Evolutionary conservation across 2,329 filamentous ascomycete species (phyloP).

Genomic region (Aphanoascus verrucosus): DNA sequence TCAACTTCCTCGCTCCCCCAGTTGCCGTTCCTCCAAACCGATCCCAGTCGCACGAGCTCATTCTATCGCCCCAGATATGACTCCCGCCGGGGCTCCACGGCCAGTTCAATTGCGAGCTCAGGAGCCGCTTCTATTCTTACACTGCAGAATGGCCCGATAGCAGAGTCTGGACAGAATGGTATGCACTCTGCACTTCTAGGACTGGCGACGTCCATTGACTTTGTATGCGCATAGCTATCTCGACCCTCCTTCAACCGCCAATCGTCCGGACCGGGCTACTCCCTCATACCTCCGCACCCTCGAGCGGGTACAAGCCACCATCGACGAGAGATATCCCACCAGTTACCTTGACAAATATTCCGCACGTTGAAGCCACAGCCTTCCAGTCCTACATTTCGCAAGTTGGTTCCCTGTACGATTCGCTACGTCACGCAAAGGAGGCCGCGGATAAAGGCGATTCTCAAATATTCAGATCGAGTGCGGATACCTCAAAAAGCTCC

Average conservation of each 20-base stretch:
- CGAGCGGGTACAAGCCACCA: slow-evolving; percentile 68
- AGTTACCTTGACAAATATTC: slow-evolving; percentile 79
- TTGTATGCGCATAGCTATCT: slow-evolving; percentile 54
- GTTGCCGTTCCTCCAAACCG: slow-evolving; percentile 26
- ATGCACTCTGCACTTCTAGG: slow-evolving; percentile 20
- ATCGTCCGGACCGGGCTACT: slow-evolving; percentile 69
- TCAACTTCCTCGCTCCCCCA: slow-evolving; percentile 45
- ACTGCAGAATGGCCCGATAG: slow-evolving; percentile 46
- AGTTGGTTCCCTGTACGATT: slow-evolving; percentile 79
- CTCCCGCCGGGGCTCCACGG: slow-evolving; percentile 62
- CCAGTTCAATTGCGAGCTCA: slow-evolving; percentile 79
- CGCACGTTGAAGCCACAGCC: slow-evolving; percentile 63
- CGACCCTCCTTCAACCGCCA: slow-evolving; percentile 68
- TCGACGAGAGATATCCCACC: slow-evolving; percentile 85
- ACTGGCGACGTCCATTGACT: neutral
- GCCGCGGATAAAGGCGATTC: slow-evolving; percentile 48
- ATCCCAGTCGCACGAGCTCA: slow-evolving; percentile 28
- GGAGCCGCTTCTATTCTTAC: slow-evolving; percentile 70
- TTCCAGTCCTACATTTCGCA: slow-evolving; percentile 79
- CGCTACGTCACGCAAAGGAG: slow-evolving; percentile 72
- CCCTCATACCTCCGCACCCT: slow-evolving; percentile 58
- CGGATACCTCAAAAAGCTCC: slow-evolving; percentile 36
- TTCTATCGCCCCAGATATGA: slow-evolving; percentile 27
- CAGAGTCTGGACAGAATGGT: slow-evolving; percentile 62
- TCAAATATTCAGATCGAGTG: slow-evolving; percentile 38